phyloP scores from a whole-genome alignment of 306 rosid species.

The Cercis canadensis region DNA sequence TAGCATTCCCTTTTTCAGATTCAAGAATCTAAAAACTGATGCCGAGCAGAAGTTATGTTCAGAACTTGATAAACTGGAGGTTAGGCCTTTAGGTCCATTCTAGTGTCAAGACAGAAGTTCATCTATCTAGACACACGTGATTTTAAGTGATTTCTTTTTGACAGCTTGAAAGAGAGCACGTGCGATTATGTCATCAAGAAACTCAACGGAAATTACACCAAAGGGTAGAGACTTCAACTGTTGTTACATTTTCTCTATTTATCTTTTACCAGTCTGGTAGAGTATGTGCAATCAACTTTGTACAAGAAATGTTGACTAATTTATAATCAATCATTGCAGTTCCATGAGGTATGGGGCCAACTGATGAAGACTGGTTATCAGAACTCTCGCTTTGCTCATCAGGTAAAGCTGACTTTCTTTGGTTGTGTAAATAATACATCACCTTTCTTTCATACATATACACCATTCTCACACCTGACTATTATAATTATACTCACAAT shows the following conservation, averaged over 20 bases:
- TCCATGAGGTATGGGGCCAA: conserved; percentile 94
- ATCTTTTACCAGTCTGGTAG: conserved; percentile 5
- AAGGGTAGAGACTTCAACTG: conserved; percentile 55
- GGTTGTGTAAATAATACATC: neutral
- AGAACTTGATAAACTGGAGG: conserved; percentile 68
- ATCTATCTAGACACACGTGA: conserved; percentile 15
- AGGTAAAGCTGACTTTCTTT: conserved; percentile 57
- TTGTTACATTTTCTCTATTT: neutral
- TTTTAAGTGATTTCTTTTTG: conserved; percentile 25
- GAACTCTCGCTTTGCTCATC: conserved; percentile 99
- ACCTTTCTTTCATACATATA: neutral
- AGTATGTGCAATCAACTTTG: neutral
- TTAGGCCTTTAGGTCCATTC: conserved; percentile 40
- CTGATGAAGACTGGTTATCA: conserved; percentile 98
- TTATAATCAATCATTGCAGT: conserved; percentile 54
- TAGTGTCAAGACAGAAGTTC: conserved; percentile 18
- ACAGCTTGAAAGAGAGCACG: conserved; percentile 66
- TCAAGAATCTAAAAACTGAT: conserved; percentile 57
- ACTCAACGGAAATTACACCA: conserved; percentile 78
- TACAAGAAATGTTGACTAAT: conserved; percentile 11
- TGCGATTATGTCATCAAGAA: conserved; percentile 73
- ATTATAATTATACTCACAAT: neutral
- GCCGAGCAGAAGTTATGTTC: conserved; percentile 54
- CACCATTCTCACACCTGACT: conserved; percentile 14
- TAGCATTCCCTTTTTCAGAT: conserved; percentile 52